Evolutionary conservation across 179 eudicot genomes (phyloP).

Genomic region (Camellia oleifera): DNA sequence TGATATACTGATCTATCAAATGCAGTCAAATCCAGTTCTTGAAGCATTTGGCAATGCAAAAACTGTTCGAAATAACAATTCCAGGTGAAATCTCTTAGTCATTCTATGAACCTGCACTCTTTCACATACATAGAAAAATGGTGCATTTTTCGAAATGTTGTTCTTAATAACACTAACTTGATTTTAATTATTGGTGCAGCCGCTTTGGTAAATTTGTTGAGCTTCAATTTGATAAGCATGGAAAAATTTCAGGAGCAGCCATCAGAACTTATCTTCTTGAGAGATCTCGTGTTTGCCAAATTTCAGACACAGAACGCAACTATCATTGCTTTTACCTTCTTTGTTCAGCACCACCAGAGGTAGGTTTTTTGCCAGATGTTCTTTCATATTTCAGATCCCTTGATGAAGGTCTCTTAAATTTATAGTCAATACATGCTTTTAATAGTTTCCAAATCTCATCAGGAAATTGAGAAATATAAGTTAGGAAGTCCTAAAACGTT

Average conservation of each 20-base stretch:
- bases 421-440: not conserved
- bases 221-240: constrained; percentile 89
- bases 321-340: constrained; percentile 98
- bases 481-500: constrained; percentile 71
- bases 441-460: constrained; percentile 21
- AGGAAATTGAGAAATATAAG: constrained; percentile 85
- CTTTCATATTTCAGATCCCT: constrained; percentile 5
- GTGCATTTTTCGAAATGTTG: not conserved
- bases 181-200: constrained; percentile 41
- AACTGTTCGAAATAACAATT: constrained; percentile 92
- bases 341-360: constrained; percentile 95
- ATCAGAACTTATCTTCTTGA: constrained; percentile 95
- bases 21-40: constrained; percentile 97
- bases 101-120: constrained; percentile 12
- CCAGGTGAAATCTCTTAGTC: constrained; percentile 56
- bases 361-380: constrained; percentile 19
- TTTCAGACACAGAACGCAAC: constrained; percentile 95
- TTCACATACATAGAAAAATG: not conserved
- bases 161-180: constrained; percentile 7
- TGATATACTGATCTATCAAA: constrained; percentile 13
- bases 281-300: constrained; percentile 97
- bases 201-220: constrained; percentile 99
- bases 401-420: constrained; percentile 3
- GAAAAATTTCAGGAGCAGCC: constrained; percentile 98
- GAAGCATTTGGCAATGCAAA: constrained; percentile 99